Percentiles rank a stretch among this genome's conserved stretches.
These are phyloP conservation scores for Suillus cothurnatus DNA, from an alignment of 768 basidiomycete species.

Conservation along the genomic window DNA sequence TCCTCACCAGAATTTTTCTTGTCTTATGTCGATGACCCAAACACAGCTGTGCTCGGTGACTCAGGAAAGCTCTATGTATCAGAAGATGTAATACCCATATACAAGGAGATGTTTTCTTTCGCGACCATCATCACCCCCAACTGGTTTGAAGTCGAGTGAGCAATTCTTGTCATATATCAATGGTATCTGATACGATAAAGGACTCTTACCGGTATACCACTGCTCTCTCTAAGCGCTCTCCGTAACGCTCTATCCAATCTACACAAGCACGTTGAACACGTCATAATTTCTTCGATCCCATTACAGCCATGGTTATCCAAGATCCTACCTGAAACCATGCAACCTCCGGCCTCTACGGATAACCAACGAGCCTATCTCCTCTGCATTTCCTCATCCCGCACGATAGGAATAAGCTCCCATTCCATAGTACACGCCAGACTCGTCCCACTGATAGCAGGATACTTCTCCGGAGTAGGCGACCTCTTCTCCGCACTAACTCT, in stretches of 20 bases:
- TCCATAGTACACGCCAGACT: conserved; percentile 66
- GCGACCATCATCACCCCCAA: conserved; percentile 96
- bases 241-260: conserved; percentile 68
- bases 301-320: conserved; percentile 60
- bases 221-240: conserved; percentile 69
- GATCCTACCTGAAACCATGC: conserved; percentile 49
- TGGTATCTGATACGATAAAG: conserved; percentile 40
- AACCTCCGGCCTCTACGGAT: conserved; percentile 12
- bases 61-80: conserved; percentile 88
- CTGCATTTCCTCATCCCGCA: conserved; percentile 75
- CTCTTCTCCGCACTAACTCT: conserved; percentile 92
- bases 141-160: conserved; percentile 95
- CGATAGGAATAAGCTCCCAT: conserved; percentile 17
- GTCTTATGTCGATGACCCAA: not conserved
- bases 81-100: conserved; percentile 83
- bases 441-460: conserved; percentile 82
- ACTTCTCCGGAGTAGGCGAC: conserved; percentile 97
- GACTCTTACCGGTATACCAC: conserved; percentile 69
- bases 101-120: conserved; percentile 75
- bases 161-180: not conserved
- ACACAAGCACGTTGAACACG: conserved; percentile 81
- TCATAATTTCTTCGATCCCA: conserved; percentile 91
- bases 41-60: conserved; percentile 91
- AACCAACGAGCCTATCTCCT: conserved; percentile 56
- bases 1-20: not conserved